Base-by-base conservation (phyloP, 2,329 filamentous ascomycete species). In the Clarireedia paspali region DNA sequence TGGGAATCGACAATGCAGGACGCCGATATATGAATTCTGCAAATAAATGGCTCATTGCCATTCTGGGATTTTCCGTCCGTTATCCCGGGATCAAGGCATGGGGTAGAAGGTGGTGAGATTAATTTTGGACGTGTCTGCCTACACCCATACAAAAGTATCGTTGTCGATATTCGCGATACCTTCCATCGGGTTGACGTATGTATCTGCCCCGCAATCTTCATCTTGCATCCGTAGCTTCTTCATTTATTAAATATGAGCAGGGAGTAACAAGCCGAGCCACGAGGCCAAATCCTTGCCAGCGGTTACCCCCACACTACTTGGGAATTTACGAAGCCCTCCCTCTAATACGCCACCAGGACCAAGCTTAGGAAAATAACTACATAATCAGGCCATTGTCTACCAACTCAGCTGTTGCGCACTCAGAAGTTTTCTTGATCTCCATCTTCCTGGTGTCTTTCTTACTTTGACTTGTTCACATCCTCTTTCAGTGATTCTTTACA, bases 301-400 rank as follows among this genome's bases (percentile, higher is more conserved):
- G 44, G 10, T 36, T 49, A 60, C 60, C 59, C 60, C 59, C 58
- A 62, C 59, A 59, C 57, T 58, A 60, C 50, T 34, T 36, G 52
- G 30, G 44, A 48, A 49, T 27, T 4, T n/a, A 17, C 36, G 45
- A 27, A 6, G 14, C 24, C 34, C n/a, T 24, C 34, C n/a, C n/a
- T 20, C 39, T 20, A 49, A 42, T 49, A 47, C 52, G 52, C 52
- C 52, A 42, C 52, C 52, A 42, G 46, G 40, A 38, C 53, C 40
- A 60, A 24, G 26, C 42, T 39, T 17, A 51, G 34, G 38, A 56
- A 54, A 50, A 45, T 15, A 24, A 47, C 36, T 39, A 50, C 50
- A 34, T 34, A 34, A 45, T 42, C 27, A 27, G 39, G 27, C 27
- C 36, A n/a, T 44, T 55, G 23, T 46, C 26, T 15, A 30, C 38